These are phyloP conservation scores for Aspergillus olivimuriae DNA, from an alignment of 495 filamentous ascomycete genomes.

Conservation along the genomic window DNA sequence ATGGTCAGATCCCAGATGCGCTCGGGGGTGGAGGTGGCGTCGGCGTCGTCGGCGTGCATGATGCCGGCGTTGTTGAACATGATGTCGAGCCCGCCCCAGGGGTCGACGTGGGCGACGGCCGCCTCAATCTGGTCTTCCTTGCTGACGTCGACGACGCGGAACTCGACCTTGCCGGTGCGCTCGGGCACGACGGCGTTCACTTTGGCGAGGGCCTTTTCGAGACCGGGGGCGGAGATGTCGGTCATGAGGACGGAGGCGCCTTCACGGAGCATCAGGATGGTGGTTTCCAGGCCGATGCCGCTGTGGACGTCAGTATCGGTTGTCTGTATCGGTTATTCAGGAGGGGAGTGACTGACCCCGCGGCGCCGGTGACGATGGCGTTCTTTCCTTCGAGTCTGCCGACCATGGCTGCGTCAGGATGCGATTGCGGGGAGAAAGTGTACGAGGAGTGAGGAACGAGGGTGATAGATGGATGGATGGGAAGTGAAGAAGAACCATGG, in stretches of 20 bases:
- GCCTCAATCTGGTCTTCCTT: slow-evolving; percentile 70
- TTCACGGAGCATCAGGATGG: slow-evolving; percentile 85
- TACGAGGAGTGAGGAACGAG: too few relatives aligned
- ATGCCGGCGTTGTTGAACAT: slow-evolving; percentile 99
- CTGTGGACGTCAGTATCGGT: slow-evolving; percentile 33
- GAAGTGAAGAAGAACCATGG: too few relatives aligned
- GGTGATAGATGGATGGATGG: too few relatives aligned
- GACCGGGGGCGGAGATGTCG: slow-evolving; percentile 69
- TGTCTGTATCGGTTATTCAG: neutral
- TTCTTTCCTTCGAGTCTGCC: slow-evolving; percentile 80
- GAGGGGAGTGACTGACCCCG: slow-evolving; percentile 56
- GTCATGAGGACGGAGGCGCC: slow-evolving; percentile 82
- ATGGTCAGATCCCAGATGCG: slow-evolving; percentile 94
- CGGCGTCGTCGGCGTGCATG: slow-evolving; percentile 86
- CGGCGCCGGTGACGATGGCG: slow-evolving; percentile 83
- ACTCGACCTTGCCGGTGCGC: slow-evolving; percentile 46
- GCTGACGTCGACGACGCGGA: slow-evolving; percentile 54
- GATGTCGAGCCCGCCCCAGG: slow-evolving; percentile 88
- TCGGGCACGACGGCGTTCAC: slow-evolving; percentile 63
- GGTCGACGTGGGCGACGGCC: slow-evolving; percentile 63
- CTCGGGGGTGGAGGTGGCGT: slow-evolving; percentile 81
- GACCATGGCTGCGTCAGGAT: slow-evolving; percentile 19
- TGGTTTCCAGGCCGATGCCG: slow-evolving; percentile 93
- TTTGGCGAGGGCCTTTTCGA: slow-evolving; percentile 63
- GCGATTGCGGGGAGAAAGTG: too few relatives aligned